These are phyloP conservation scores for Microstegium vimineum DNA, from an alignment of 176 grass and related monocot genomes.

Conservation along the genomic window DNA sequence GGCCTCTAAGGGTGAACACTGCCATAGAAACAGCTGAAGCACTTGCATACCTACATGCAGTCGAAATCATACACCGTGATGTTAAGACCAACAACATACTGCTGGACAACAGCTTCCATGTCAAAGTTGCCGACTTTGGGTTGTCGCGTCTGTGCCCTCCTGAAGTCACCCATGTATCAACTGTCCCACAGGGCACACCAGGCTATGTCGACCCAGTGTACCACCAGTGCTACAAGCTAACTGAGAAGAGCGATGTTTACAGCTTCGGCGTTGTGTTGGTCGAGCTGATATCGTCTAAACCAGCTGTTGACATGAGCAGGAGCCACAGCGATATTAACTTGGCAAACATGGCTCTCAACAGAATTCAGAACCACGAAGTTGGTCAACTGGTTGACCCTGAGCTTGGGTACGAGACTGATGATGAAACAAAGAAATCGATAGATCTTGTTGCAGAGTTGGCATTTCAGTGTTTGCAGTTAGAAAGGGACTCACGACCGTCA, in stretches of 20 bases:
- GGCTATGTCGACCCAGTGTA: slow-evolving; percentile 95
- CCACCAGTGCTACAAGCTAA: slow-evolving; percentile 86
- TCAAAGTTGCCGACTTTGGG: slow-evolving; percentile 89
- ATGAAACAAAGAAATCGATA: slow-evolving; percentile 48
- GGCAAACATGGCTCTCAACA: slow-evolving; percentile 60
- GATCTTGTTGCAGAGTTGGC: slow-evolving; percentile 60
- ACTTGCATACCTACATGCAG: slow-evolving; percentile 65
- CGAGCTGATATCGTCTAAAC: slow-evolving; percentile 90
- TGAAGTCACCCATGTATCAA: slow-evolving; percentile 86
- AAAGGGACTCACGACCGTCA: slow-evolving; percentile 60
- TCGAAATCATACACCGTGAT: slow-evolving; percentile 86
- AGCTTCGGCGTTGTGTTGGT: slow-evolving; percentile 88
- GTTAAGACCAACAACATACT: slow-evolving; percentile 90
- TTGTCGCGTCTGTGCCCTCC: slow-evolving; percentile 69
- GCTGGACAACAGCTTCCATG: slow-evolving; percentile 67
- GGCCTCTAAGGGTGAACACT: slow-evolving; percentile 67
- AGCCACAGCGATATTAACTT: slow-evolving; percentile 69
- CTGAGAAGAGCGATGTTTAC: slow-evolving; percentile 94
- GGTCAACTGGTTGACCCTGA: slow-evolving; percentile 60
- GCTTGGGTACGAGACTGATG: slow-evolving; percentile 42
- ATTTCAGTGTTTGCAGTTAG: slow-evolving; percentile 70
- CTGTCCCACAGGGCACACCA: slow-evolving; percentile 88
- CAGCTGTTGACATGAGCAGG: slow-evolving; percentile 77
- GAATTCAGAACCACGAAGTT: slow-evolving; percentile 64
- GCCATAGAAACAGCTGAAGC: slow-evolving; percentile 83